Base-by-base conservation (phyloP, 495 filamentous ascomycete genomes). In the Bathelium albidoporum region DNA sequence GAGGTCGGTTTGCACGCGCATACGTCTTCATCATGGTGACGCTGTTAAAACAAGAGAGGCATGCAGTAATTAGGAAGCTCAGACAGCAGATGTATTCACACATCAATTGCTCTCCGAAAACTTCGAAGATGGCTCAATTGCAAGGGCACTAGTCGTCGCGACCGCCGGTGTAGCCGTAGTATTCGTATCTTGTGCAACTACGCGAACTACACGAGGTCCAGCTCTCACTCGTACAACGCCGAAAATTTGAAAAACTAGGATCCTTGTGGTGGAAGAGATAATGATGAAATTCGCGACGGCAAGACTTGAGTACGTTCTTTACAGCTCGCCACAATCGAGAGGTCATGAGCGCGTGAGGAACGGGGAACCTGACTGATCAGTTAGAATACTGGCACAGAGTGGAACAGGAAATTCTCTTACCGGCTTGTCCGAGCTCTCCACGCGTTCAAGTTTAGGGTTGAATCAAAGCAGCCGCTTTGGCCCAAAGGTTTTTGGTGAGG, bases 51-150 rank as follows among this genome's bases (percentile, higher is more conserved):
- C 12, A 28, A 24, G 24, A 28, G 44, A 49, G 20, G 49, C 20
- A 26, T 9, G 22, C 29, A 55, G 22, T 10, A 7, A 26, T 9
- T 16, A 55, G 9, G 24, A 26, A 28, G 49, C 49, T 55, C 24
- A 55, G 49, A 29, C 20, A 55, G 24, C 26, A 55, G 49, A 55
- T 10, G 24, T 55, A 55, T 55, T 55, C 49, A 55, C 49, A 55
- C 49, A 55, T 55, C 4, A 55, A 55, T 5, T 10, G 49, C 24
- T 16, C 22, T 29, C 24, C 24, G 49, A 55, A 28, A 18, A 49
- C 36, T 7, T 41, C 7, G 36, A 41, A 16, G 44, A 20, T 49
- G 44, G 12, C 10, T 49, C 22, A 49, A 20, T 49, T 18, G n/a
- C 43, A 11, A 18, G 43, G 29, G 7, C 29, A 5, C 0, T 11